phyloP scores from a whole-genome alignment of 2,329 filamentous ascomycete genomes.

The Trichoderma hamatum region DNA sequence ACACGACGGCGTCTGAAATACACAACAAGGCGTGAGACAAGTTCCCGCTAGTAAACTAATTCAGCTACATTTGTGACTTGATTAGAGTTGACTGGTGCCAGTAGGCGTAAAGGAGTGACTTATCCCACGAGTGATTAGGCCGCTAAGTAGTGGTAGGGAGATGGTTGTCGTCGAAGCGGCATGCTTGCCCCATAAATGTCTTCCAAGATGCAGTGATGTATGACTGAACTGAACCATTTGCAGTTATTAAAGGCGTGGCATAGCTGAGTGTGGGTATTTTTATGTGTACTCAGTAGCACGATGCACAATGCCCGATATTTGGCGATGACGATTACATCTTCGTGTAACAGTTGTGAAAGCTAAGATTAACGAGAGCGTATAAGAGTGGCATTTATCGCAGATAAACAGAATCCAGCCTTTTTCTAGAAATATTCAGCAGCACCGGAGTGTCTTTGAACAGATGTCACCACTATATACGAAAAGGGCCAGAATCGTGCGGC shows the following conservation, averaged over 20 bases:
- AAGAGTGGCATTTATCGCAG: not conserved
- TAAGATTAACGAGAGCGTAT: not conserved
- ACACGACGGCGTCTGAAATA: not conserved
- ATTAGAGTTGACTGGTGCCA: not conserved
- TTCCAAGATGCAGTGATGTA: not conserved
- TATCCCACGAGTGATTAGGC: not conserved
- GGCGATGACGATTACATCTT: not conserved
- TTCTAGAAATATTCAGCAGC: not conserved
- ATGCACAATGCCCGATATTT: not conserved
- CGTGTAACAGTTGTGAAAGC: not conserved
- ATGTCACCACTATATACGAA: not conserved
- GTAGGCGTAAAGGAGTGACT: not conserved
- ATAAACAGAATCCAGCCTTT: not conserved
- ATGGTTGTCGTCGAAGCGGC: not conserved
- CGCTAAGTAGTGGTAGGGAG: not conserved
- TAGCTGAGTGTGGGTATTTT: not conserved
- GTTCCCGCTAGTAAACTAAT: not conserved
- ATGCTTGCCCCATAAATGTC: constrained; percentile 5
- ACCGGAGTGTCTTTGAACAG: not conserved
- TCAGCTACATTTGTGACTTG: not conserved
- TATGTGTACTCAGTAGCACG: not conserved
- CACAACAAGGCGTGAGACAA: not conserved
- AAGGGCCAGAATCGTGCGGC: not conserved
- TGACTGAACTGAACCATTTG: constrained; percentile 14
- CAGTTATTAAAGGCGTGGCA: not conserved